Evolutionary conservation across 139 green algal species (phyloP), one percentile per base, ranked within the genome.

Genomic region (Mesotaenium endlicherianum): DNA sequence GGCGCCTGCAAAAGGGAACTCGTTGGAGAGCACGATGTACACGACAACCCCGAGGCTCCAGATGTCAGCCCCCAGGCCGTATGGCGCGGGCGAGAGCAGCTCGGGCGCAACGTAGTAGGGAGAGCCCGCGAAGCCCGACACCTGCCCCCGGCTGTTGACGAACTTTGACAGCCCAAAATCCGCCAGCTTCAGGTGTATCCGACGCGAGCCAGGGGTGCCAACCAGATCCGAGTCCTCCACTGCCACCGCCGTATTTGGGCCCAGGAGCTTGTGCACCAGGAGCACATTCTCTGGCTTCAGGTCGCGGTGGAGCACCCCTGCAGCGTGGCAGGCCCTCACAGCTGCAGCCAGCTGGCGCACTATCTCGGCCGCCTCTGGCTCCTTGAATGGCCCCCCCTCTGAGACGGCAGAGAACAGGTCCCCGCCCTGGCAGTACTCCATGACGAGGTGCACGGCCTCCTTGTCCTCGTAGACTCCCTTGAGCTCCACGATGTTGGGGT

Each of bases 381-480:
- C 95, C 49, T 74, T 92, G 82, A 95, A 97, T 70, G 96, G 89
- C 2, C 93, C 31, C 93, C 88, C 72, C 6, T 90, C 78, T 11
- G 96, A 91, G 68, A 98, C 98, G 36, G 92, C 76, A 82, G 98
- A 95, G 90, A 98, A 99, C 16, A 99, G 92, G 89, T 98, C 95
- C 0, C 95, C 95, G 26, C 95, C 95, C 3, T 86, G 89, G 87
- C 93, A 97, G 6, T 98, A 81, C 87, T 97, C 94, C 94, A 97
- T 96, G 83, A 92, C 89, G 0, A 87, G 53, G 83, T 97, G 95
- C n/a, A 97, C 93, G 39, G 97, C 93, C 20, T 93, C 93, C 87
- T 97, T 91, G 57, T 81, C 90, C 88, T 98, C 94, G 76, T 93
- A 97, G 81, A 97, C 92, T 45, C 93, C 89, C 39, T 97, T 93